Conservation (phyloP, 1,284 basidiomycete genomes). For the Apiotrichum sp. region DNA sequence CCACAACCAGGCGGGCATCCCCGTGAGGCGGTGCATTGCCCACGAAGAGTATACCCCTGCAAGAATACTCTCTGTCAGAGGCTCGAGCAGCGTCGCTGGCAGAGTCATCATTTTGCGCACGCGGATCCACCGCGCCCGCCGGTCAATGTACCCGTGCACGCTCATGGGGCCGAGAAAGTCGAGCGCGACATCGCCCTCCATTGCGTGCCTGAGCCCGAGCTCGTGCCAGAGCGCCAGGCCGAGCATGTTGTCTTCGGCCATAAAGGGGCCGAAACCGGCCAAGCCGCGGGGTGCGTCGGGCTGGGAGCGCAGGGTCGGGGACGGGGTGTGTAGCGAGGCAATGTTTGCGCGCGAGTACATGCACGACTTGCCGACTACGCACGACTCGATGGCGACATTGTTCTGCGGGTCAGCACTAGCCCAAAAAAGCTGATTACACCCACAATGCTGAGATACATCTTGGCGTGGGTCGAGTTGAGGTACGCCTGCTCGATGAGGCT, state of each 20-base stretch:
- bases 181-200: constrained; percentile 78
- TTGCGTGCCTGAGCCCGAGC: constrained; percentile 71
- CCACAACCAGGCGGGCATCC: constrained; percentile 59
- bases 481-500: constrained; percentile 88
- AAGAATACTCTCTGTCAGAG: constrained; percentile 77
- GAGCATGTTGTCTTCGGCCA: constrained; percentile 96
- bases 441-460: constrained; percentile 93
- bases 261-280: constrained; percentile 70
- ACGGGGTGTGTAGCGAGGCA: constrained; percentile 32
- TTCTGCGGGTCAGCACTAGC: constrained; percentile 27
- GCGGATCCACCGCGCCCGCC: constrained; percentile 87
- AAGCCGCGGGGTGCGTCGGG: constrained; percentile 51
- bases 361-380: constrained; percentile 96
- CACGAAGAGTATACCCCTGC: constrained; percentile 60
- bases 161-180: constrained; percentile 85
- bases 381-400: constrained; percentile 76
- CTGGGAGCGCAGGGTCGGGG: constrained; percentile 27
- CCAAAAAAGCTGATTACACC: constrained; percentile 13
- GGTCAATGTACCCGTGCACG: constrained; percentile 70
- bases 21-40: constrained; percentile 55
- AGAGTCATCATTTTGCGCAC: constrained; percentile 88
- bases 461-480: constrained; percentile 93
- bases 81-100: constrained; percentile 74
- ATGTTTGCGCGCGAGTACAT: constrained; percentile 82
- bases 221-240: constrained; percentile 85